Evolutionary conservation across 352 stramenopile species (phyloP), one percentile per base, ranked within the genome.

Genomic region (Globisporangium nunn): DNA sequence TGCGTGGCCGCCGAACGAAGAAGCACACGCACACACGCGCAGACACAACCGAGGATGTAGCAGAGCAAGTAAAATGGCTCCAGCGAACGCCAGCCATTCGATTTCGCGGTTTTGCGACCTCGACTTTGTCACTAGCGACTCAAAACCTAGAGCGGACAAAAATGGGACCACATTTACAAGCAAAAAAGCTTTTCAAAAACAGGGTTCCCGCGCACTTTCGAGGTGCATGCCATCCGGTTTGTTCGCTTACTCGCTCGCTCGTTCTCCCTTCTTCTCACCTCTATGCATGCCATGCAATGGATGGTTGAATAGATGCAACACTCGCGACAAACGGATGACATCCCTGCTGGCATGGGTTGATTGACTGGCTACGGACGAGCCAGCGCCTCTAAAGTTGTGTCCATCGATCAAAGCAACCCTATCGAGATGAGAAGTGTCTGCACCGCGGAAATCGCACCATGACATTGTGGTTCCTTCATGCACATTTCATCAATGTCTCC

Each of bases 401-500:
- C 7, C 10, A 3, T 18, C 33, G 33, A 37, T 8, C 6, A 2
- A 23, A 4, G 41, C 41, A 29, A 47, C 41, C 23, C 23, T 23
- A 23, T 23, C 23, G 23, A 23, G 23, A 23, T 23, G 23, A 23
- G 23, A 3, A 47, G 6, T 18, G 18, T n/a, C 28, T 4, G 5
- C 47, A 51, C 18, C 28, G 30, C 5, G 4, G 4, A 35, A 17
- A 6, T 5, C 5, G 2, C 14, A 14, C 5, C 47, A 18, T 18
- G 6, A 39, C 4, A 4, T 10, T 23, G 29, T 7, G 1, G 6
- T 23, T 7, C 11, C 46, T 10, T 51, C 29, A 51, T 12, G 2
- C 31, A 7, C 33, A 54, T 31, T 54, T 50, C 58, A 51, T n/a
- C 8, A 75, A 56, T n/a, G 68, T 68, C 17, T 70, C 61, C 5